phyloP scores from a whole-genome alignment of 495 filamentous ascomycete genomes.

The Penicillium flavigenum region DNA sequence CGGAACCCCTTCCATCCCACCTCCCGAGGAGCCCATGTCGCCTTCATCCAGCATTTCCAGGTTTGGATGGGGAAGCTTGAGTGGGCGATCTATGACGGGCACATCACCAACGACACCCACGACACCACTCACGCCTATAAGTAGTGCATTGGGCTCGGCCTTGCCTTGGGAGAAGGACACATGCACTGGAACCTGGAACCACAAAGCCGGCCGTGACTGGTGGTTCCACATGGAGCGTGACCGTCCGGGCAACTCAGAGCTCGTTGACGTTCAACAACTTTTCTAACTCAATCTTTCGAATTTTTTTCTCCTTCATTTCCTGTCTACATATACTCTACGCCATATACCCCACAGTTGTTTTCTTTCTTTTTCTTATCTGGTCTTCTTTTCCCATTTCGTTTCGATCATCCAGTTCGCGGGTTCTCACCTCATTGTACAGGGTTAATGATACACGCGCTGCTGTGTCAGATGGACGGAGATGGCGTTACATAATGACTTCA shows the following conservation, averaged over 20 bases:
- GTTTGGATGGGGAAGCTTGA: slow-evolving; percentile 43
- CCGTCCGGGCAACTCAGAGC: slow-evolving; percentile 40
- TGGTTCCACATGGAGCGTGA: slow-evolving; percentile 53
- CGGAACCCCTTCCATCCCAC: slow-evolving; percentile 23
- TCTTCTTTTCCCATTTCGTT: slow-evolving; percentile 11
- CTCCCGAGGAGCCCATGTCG: slow-evolving; percentile 37
- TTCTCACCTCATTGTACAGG: slow-evolving; percentile 2
- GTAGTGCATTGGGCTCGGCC: slow-evolving; percentile 24
- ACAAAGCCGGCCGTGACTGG: slow-evolving; percentile 47
- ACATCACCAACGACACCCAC: slow-evolving; percentile 37
- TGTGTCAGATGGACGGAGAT: slow-evolving; percentile 3
- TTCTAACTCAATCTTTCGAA: slow-evolving; percentile 29
- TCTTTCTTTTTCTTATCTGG: slow-evolving; percentile 14
- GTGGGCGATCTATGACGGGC: slow-evolving; percentile 33
- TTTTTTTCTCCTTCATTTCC: slow-evolving; percentile 11
- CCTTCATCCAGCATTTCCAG: slow-evolving; percentile 39
- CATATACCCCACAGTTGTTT: slow-evolving; percentile 34
- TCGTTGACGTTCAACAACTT: slow-evolving; percentile 41
- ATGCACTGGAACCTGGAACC: slow-evolving; percentile 52
- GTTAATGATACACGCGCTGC: slow-evolving; percentile 13
- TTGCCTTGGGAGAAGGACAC: slow-evolving; percentile 48
- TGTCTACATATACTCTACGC: slow-evolving; percentile 15
- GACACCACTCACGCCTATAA: slow-evolving; percentile 41
- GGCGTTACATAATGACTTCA: slow-evolving; percentile 1
- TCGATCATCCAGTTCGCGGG: neutral